These are phyloP conservation scores for Paraphoma chrysanthemicola DNA, from an alignment of 2,329 filamentous ascomycete species.

Conservation along the genomic window DNA sequence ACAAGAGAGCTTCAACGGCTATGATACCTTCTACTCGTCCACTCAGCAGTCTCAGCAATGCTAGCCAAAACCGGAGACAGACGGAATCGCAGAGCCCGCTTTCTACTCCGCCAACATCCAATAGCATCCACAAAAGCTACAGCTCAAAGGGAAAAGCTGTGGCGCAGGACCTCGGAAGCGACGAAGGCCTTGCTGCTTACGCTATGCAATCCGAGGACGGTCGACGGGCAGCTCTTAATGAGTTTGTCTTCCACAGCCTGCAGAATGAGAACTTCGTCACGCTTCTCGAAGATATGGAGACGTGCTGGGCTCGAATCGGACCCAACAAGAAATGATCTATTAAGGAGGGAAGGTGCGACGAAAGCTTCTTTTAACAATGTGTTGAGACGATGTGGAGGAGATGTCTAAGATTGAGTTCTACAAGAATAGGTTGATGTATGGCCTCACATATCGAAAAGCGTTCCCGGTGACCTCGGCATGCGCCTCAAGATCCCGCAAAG, in stretches of 20 bases:
- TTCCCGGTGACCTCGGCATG: too few relatives aligned
- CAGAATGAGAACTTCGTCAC: conserved; percentile 58
- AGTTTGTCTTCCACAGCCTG: conserved; percentile 59
- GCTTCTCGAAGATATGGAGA: conserved; percentile 59
- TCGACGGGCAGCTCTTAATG: conserved; percentile 53
- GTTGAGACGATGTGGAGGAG: not conserved
- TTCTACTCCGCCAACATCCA: conserved; percentile 12
- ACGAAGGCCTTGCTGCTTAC: conserved; percentile 39
- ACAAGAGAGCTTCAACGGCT: conserved; percentile 12
- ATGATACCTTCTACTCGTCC: conserved; percentile 22
- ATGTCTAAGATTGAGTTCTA: not conserved
- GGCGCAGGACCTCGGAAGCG: not conserved
- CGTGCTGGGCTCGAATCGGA: conserved; percentile 52
- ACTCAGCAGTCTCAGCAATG: conserved; percentile 21
- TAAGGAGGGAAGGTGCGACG: not conserved
- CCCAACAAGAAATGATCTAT: conserved; percentile 19
- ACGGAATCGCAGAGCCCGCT: conserved; percentile 2
- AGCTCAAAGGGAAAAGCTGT: not conserved
- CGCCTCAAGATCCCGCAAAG: too few relatives aligned
- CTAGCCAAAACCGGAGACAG: conserved; percentile 8
- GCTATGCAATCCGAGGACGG: conserved; percentile 49
- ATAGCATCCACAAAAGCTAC: not conserved
- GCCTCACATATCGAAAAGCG: too few relatives aligned
- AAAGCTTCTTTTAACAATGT: not conserved
- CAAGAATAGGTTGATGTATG: not conserved